These are phyloP conservation scores for Clonostachys rosea DNA, from an alignment of 2,329 filamentous ascomycete genomes.

Conservation along the genomic window DNA sequence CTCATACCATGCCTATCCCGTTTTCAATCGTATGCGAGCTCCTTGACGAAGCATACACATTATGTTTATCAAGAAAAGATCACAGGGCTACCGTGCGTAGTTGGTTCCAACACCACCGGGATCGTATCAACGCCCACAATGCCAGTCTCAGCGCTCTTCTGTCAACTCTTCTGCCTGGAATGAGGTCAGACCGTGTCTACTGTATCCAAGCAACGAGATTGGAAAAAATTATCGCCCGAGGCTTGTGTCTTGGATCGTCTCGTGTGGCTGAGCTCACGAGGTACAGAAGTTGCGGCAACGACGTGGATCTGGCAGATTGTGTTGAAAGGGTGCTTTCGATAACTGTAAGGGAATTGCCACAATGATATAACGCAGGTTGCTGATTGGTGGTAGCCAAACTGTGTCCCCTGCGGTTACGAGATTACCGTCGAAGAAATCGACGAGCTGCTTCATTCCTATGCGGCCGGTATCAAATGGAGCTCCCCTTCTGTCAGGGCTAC, in stretches of 20 bases:
- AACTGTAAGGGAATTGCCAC: constrained; percentile 39
- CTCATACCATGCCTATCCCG: constrained; percentile 37
- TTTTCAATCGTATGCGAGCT: constrained; percentile 73
- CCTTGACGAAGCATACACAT: constrained; percentile 60
- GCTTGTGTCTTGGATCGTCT: constrained; percentile 59
- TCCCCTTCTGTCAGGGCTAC: constrained; percentile 49
- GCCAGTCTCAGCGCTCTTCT: constrained; percentile 61
- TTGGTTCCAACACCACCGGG: constrained; percentile 68
- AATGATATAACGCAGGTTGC: constrained; percentile 7
- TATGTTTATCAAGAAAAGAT: constrained; percentile 22
- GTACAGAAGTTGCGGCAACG: constrained; percentile 53
- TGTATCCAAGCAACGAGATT: constrained; percentile 58
- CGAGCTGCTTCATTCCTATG: constrained; percentile 56
- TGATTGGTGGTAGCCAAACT: constrained; percentile 37
- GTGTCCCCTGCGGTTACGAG: constrained; percentile 16
- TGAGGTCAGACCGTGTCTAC: constrained; percentile 74
- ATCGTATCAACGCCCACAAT: constrained; percentile 48
- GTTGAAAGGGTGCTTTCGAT: constrained; percentile 59
- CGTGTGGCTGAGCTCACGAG: constrained; percentile 56
- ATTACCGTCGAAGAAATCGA: constrained; percentile 74
- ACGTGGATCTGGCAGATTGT: constrained; percentile 67
- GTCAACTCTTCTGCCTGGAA: constrained; percentile 72
- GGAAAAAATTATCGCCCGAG: constrained; percentile 61
- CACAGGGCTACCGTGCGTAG: constrained; percentile 35
- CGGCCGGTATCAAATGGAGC: constrained; percentile 67